Evolutionary conservation across 768 basidiomycete genomes (phyloP).

Genomic region (Steccherinum ochraceum): DNA sequence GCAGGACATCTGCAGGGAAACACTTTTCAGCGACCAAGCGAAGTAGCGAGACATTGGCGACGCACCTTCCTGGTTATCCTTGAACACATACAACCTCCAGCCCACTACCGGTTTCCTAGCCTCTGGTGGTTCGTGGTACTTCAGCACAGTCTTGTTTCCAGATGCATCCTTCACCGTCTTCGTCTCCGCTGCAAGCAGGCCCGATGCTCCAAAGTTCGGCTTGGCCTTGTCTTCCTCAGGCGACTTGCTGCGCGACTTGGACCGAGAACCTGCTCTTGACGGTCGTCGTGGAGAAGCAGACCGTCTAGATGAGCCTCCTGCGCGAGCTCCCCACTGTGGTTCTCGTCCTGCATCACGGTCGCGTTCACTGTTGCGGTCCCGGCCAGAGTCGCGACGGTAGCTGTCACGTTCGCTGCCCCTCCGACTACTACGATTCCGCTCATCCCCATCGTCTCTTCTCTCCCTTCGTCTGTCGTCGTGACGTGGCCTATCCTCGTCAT

Average conservation of each 20-base stretch:
- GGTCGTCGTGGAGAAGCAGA: conserved; percentile 56
- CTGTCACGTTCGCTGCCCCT: conserved; percentile 8
- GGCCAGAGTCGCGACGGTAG: conserved; percentile 10
- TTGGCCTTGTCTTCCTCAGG: conserved; percentile 60
- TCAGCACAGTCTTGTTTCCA: conserved; percentile 79
- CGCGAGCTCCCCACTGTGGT: conserved; percentile 24
- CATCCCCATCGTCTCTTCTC: conserved; percentile 2
- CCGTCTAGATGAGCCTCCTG: conserved; percentile 33
- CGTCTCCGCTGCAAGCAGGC: conserved; percentile 91
- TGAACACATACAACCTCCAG: conserved; percentile 98
- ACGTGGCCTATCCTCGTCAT: neutral
- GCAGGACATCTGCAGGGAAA: conserved; percentile 74
- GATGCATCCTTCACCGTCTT: conserved; percentile 78
- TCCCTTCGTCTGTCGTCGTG: conserved; percentile 6
- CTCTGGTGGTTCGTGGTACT: conserved; percentile 98
- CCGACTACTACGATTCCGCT: neutral
- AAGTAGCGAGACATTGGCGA: conserved; percentile 6
- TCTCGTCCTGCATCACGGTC: conserved; percentile 14
- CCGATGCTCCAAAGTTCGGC: conserved; percentile 86
- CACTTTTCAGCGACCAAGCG: neutral
- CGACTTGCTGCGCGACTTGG: conserved; percentile 37
- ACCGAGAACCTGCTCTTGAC: conserved; percentile 29
- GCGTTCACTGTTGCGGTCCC: conserved; percentile 12
- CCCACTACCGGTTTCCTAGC: conserved; percentile 85
- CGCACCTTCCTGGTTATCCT: conserved; percentile 88